A percentile compares a stretch with the other conserved stretches of the same genome.
phyloP scores from a whole-genome alignment of 257 asterid species.

The Mitragyna speciosa region DNA sequence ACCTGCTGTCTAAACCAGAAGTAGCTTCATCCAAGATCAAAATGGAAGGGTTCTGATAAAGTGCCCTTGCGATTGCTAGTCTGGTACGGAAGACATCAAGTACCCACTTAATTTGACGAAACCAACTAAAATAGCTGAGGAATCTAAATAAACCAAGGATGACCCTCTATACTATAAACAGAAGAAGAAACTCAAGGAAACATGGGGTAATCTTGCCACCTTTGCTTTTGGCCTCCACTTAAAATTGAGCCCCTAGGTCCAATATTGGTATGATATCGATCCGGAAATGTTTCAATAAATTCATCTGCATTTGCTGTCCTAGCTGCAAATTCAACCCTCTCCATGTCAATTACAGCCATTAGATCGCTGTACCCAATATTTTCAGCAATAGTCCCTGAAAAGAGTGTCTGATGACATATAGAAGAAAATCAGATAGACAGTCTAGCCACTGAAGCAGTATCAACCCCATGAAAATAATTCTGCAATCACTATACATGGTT shows the following conservation, averaged over 20 bases:
- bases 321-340: conserved; percentile 69
- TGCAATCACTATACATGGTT: not conserved
- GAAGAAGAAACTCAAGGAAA: not conserved
- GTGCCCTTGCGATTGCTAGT: conserved; percentile 86
- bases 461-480: not conserved
- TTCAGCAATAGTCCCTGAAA: conserved; percentile 84
- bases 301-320: conserved; percentile 87
- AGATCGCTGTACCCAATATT: conserved; percentile 88
- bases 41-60: conserved; percentile 90
- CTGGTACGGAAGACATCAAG: conserved; percentile 32
- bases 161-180: not conserved
- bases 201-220: conserved; percentile 34
- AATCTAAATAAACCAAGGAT: not conserved
- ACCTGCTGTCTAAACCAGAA: conserved; percentile 84
- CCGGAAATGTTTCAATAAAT: conserved; percentile 64
- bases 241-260: conserved; percentile 91
- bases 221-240: conserved; percentile 95
- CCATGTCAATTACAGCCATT: conserved; percentile 69
- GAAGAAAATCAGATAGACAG: not conserved
- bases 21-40: conserved; percentile 94
- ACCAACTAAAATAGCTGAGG: not conserved
- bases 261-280: conserved; percentile 59
- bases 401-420: conserved; percentile 53
- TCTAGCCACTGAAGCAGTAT: not conserved
- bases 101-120: not conserved